Conservation (phyloP, 2,329 filamentous ascomycete species). For the Pestalotiopsis sp. region DNA sequence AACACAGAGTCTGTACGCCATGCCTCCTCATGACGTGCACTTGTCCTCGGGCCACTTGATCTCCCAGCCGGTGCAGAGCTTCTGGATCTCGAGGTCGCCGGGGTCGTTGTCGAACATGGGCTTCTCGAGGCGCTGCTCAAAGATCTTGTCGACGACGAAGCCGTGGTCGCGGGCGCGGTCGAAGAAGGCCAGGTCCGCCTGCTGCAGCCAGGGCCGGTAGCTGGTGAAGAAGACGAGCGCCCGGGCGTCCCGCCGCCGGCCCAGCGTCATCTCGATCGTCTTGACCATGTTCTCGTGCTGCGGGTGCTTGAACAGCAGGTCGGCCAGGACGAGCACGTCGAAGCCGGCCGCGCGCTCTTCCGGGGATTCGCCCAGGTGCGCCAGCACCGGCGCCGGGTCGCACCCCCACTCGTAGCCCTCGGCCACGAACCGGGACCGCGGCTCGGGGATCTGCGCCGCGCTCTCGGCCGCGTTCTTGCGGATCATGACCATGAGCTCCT, state of each 20-base stretch:
- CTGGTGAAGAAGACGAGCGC: conserved; percentile 94
- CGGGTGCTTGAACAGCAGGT: conserved; percentile 88
- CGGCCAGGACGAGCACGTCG: conserved; percentile 83
- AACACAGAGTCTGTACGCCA: no score
- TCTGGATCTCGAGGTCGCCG: conserved; percentile 78
- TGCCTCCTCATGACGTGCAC: background rate
- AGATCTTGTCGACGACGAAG: conserved; percentile 76
- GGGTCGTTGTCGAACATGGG: conserved; percentile 89
- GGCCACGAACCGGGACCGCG: conserved; percentile 48
- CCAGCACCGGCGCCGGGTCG: conserved; percentile 59
- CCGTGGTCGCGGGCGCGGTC: conserved; percentile 72
- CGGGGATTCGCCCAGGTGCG: conserved; percentile 50
- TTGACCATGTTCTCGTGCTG: conserved; percentile 80
- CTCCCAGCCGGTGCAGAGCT: conserved; percentile 81
- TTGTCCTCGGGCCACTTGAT: conserved; percentile 62
- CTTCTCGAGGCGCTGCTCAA: conserved; percentile 81
- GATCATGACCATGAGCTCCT: conserved; percentile 80
- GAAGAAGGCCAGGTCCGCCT: conserved; percentile 87
- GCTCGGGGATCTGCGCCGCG: conserved; percentile 43
- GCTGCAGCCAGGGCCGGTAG: conserved; percentile 86
- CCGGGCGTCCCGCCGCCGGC: conserved; percentile 53
- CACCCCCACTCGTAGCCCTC: conserved; percentile 86
- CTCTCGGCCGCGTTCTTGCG: conserved; percentile 69
- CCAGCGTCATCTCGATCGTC: conserved; percentile 71
- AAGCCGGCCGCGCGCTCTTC: conserved; percentile 49